Conservation (phyloP, 2,329 filamentous ascomycete genomes). For the Monosporascus sp. region DNA sequence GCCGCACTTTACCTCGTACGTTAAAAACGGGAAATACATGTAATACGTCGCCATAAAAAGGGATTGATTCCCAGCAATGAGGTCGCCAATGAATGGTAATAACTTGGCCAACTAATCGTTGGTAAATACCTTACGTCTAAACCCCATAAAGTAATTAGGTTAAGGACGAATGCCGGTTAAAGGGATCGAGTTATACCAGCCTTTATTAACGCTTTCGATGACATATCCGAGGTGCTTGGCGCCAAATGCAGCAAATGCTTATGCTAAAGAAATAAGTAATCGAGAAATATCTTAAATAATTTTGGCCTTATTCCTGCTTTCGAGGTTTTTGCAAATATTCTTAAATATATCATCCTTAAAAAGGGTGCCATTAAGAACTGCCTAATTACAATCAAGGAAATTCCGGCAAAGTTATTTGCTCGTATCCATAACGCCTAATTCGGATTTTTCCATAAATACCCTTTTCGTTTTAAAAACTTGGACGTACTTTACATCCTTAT, state of each 20-base stretch:
- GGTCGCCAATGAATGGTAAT: slow-evolving; percentile 30
- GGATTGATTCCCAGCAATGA: slow-evolving; percentile 27
- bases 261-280: slow-evolving; percentile 35
- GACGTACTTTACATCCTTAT: no score
- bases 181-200: slow-evolving; percentile 35
- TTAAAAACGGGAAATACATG: slow-evolving; percentile 46
- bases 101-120: slow-evolving; percentile 36
- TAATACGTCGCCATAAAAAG: slow-evolving; percentile 39
- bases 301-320: no score
- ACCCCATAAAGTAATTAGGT: slow-evolving; percentile 39
- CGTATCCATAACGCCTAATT: no score
- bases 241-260: slow-evolving; percentile 25
- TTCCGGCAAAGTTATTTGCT: no score
- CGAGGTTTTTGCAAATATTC: no score
- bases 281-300: no score
- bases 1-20: slow-evolving; percentile 42
- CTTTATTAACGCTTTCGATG: slow-evolving; percentile 37
- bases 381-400: no score
- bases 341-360: no score
- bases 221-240: slow-evolving; percentile 22
- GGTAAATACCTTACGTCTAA: slow-evolving; percentile 37
- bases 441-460: no score
- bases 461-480: no score
- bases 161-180: slow-evolving; percentile 32
- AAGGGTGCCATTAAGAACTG: no score